Evolutionary conservation across 805 yeast species (phyloP), one percentile per base, ranked within the genome.

Genomic region (Torulaspora quercuum): DNA sequence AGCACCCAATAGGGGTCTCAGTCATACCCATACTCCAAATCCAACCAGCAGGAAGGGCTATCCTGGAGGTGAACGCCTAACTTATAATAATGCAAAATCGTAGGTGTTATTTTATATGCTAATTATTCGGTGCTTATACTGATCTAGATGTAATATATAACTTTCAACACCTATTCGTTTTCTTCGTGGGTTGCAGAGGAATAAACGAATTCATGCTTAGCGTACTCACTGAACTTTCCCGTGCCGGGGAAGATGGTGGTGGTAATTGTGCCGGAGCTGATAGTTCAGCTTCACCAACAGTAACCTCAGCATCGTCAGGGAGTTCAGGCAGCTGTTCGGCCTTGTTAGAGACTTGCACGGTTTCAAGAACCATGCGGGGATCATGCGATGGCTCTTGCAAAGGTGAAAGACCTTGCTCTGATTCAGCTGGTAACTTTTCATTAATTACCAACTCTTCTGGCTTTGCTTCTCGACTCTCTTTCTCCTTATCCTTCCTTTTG

Each of bases 151-250:
- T n/a, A n/a, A n/a, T 13, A 29, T 9, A 5, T 16, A 11, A 15
- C 25, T 18, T n/a, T 20, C 7, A 17, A 19, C 20, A 9, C 10
- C 20, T 29, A 29, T 11, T 29, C 11, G 25, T 23, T 24, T 45
- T 54, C 38, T 48, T 57, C 13, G 45, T 48, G 5, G 63, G 63
- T 29, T 52, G 48, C 25, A 57, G 42, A 23, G 63, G 63, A 5
- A 49, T 33, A 30, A 57, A 55, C 15, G 59, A 43, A 21, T 41
- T 48, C 45, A 56, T 33, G 33, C 42, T 42, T 19, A 42, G n/a
- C 16, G 44, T 28, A 18, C 38, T 39, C 13, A 24, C 29, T 14
- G n/a, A n/a, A n/a, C n/a, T n/a, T n/a, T n/a, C n/a, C n/a, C n/a
- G n/a, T n/a, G n/a, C n/a, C n/a, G n/a, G n/a, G n/a, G n/a, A n/a